A percentile compares a stretch with the other conserved stretches of the same genome.
phyloP scores from a whole-genome alignment of 768 basidiomycete genomes.

The Gloeostereum incarnatum region DNA sequence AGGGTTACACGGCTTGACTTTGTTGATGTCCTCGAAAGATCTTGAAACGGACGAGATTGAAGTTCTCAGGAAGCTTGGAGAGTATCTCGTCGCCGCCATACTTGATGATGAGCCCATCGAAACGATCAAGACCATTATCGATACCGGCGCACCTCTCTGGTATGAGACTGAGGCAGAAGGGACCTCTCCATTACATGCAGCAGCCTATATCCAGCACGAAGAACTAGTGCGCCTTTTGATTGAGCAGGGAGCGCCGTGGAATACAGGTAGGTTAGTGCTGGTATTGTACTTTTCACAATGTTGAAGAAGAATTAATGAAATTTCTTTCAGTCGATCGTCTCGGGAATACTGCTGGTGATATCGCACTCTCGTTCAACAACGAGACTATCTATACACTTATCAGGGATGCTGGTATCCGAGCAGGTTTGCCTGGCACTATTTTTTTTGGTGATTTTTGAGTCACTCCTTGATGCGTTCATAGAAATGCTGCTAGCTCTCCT shows the following conservation, averaged over 20 bases:
- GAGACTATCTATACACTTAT: constrained; percentile 63
- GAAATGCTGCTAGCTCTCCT: constrained; percentile 67
- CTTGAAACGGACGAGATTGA: no score
- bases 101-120: constrained; percentile 35
- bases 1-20: no score
- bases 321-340: constrained; percentile 55
- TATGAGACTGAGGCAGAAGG: constrained; percentile 78
- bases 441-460: constrained; percentile 1
- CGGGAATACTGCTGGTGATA: constrained; percentile 81
- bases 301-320: constrained; percentile 1
- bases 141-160: constrained; percentile 77
- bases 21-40: no score
- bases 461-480: constrained; percentile 1
- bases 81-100: constrained; percentile 49
- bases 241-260: constrained; percentile 86
- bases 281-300: not conserved
- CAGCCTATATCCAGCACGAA: constrained; percentile 61
- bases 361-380: constrained; percentile 83
- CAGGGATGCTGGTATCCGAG: constrained; percentile 87
- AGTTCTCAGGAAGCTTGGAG: no score
- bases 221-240: constrained; percentile 61
- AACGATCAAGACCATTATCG: constrained; percentile 39
- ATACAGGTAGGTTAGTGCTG: constrained; percentile 45
- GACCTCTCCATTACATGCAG: constrained; percentile 80
- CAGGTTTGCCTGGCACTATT: constrained; percentile 44